Conservation (phyloP, 2,329 filamentous ascomycete species). For the Tolypocladium capitatum region DNA sequence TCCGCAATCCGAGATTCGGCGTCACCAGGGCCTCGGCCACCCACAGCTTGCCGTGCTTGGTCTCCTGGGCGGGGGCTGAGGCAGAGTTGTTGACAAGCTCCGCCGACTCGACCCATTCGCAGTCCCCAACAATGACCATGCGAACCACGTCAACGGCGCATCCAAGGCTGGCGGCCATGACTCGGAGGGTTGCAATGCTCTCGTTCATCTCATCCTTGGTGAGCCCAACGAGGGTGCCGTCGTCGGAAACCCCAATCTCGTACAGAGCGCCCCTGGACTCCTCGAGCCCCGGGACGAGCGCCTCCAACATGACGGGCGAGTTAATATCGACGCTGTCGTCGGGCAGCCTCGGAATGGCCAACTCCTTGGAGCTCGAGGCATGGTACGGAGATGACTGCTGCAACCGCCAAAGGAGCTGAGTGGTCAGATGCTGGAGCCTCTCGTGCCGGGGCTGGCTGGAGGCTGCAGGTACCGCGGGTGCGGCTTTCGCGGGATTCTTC, state of each 20-base stretch:
- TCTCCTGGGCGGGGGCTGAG: constrained; percentile 8
- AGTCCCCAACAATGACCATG: constrained; percentile 73
- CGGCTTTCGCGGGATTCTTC: constrained; percentile 5
- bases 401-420: constrained; percentile 84
- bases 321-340: constrained; percentile 41
- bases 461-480: constrained; percentile 21
- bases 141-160: constrained; percentile 73
- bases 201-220: constrained; percentile 87
- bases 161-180: constrained; percentile 87
- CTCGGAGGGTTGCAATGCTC: constrained; percentile 68
- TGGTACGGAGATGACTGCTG: constrained; percentile 93
- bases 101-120: constrained; percentile 51
- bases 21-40: constrained; percentile 86
- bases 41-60: constrained; percentile 48
- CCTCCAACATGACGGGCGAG: constrained; percentile 33
- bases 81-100: constrained; percentile 16
- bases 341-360: constrained; percentile 63
- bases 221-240: constrained; percentile 79
- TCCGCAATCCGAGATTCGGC: constrained; percentile 44
- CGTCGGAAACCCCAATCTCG: constrained; percentile 91
- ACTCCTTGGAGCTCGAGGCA: constrained; percentile 60
- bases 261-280: constrained; percentile 90
- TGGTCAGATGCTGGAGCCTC: constrained; percentile 80
- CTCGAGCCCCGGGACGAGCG: constrained; percentile 67
- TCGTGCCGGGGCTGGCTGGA: constrained; percentile 65